A percentile compares a stretch with the other conserved stretches of the same genome.
Conservation (phyloP, 2,329 filamentous ascomycete genomes). For the Aureobasidium sp. region DNA sequence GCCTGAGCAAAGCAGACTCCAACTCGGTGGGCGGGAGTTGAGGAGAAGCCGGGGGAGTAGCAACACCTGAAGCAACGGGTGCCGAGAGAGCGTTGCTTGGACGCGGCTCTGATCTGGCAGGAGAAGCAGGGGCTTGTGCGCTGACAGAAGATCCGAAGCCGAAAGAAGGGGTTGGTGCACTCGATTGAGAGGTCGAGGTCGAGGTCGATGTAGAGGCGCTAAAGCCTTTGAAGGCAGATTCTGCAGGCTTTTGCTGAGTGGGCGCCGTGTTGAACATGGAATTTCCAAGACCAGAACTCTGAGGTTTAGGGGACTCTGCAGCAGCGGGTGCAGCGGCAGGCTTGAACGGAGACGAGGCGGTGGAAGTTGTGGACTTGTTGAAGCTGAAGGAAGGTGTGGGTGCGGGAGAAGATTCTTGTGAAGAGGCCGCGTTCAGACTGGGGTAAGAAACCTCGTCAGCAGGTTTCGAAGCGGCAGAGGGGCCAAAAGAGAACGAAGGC, state of each 20-base stretch:
- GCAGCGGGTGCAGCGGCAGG: neutral
- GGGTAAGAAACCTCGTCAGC: conserved; percentile 3
- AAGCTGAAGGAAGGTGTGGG: neutral
- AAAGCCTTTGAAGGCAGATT: conserved; percentile 10
- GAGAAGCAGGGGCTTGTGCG: neutral
- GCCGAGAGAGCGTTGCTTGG: neutral
- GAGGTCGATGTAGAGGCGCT: conserved; percentile 1
- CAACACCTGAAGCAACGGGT: neutral
- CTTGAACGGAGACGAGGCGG: conserved; percentile 8
- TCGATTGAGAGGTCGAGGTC: neutral
- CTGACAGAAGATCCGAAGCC: neutral
- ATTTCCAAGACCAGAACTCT: neutral
- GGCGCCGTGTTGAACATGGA: conserved; percentile 4
- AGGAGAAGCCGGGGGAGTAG: conserved; percentile 9
- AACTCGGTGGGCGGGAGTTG: neutral
- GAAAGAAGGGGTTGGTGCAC: neutral
- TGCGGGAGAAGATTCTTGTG: neutral
- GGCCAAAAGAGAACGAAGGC: neutral
- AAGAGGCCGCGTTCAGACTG: neutral
- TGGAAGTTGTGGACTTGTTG: neutral
- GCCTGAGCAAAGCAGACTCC: neutral
- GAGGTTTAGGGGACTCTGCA: neutral
- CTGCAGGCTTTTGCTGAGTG: neutral
- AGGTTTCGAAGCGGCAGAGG: neutral
- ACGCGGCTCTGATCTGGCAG: neutral